phyloP scores from a whole-genome alignment of 345 rosid genomes.

The Rhizophora mangle region DNA sequence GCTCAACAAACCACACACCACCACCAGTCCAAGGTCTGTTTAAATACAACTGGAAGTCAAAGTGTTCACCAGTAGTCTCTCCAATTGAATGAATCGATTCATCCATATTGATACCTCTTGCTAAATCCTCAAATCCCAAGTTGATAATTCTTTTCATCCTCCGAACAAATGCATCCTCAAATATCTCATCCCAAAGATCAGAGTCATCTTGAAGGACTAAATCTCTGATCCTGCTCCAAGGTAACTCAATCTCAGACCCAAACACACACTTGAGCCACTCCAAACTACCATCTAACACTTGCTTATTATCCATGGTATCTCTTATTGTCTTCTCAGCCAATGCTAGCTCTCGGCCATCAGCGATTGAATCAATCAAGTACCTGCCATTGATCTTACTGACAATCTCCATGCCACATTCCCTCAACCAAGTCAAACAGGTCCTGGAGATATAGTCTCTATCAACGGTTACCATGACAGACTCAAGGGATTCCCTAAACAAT shows the following conservation, averaged over 20 bases:
- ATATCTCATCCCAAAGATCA: constrained; percentile 96
- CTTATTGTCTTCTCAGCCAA: constrained; percentile 75
- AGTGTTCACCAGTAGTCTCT: constrained; percentile 43
- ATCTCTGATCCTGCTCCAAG: constrained; percentile 92
- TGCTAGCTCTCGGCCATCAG: constrained; percentile 71
- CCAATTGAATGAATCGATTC: constrained; percentile 47
- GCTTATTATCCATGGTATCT: constrained; percentile 78
- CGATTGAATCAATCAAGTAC: constrained; percentile 61
- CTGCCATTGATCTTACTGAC: constrained; percentile 60
- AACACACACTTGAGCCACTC: constrained; percentile 94
- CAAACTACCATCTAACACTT: constrained; percentile 80
- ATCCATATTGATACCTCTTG: constrained; percentile 47
- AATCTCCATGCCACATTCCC: constrained; percentile 60
- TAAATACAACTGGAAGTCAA: constrained; percentile 74
- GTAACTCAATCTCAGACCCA: constrained; percentile 93
- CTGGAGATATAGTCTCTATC: constrained; percentile 53
- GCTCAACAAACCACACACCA: constrained; percentile 93
- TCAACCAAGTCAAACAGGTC: constrained; percentile 78
- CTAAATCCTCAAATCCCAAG: constrained; percentile 64
- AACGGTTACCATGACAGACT: constrained; percentile 51
- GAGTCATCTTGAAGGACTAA: constrained; percentile 82
- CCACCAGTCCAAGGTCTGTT: constrained; percentile 84
- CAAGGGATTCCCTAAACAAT: constrained; percentile 72
- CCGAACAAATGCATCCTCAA: constrained; percentile 83
- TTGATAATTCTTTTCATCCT: constrained; percentile 79